Base-by-base conservation (phyloP, 345 rosid genomes). In the Citrus unshiu region DNA sequence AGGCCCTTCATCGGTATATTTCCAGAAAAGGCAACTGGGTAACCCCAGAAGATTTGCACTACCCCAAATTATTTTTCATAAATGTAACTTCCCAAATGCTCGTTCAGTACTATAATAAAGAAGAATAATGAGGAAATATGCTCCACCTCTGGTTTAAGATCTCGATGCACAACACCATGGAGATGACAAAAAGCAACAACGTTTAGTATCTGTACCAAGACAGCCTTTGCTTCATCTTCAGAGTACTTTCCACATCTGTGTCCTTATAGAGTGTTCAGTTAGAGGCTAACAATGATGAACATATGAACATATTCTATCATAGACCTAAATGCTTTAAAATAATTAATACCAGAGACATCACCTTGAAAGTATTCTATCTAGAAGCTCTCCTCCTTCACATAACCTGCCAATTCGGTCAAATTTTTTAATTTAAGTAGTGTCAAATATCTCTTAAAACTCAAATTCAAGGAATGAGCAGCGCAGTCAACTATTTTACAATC, bases 331-430 rank as follows among this genome's bases (percentile, higher is more conserved):
- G n/a, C 77, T 70, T 56, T 3, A 24, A 57, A 12, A 54, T 2
- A 68, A 13, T 64, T 18, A 80, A 43, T 39, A 69, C 60, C 21
- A 54, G 59, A 72, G 43, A 30, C 74, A 73, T 77, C 34, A 96
- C 99, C 99, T 91, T 71, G 95, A 84, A 69, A 91, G 87, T 85
- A 96, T 94, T 84, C 93, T 93, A 78, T 91, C 98, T 66, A 96
- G 88, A 46, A 96, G 97, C 81, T 94, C 98, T 70, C 99, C 99
- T 77, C 99, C 99, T 90, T 90, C 97, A 82, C 99, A 96, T 74
- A 96, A 77, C 95, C 99, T 96, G 94, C 82, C 88, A 78, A 76
- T 60, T 74, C 34, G 72, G 81, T 62, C 21, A 56, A 59, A 65
- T 74, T 63, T 57, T 72, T 65, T 35, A 67, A 75, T 60, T 51